Percentiles rank a stretch among this genome's conserved stretches.
These are phyloP conservation scores for Pythium rhizo-oryzae DNA, from an alignment of 352 stramenopile genomes.

Conservation along the genomic window DNA sequence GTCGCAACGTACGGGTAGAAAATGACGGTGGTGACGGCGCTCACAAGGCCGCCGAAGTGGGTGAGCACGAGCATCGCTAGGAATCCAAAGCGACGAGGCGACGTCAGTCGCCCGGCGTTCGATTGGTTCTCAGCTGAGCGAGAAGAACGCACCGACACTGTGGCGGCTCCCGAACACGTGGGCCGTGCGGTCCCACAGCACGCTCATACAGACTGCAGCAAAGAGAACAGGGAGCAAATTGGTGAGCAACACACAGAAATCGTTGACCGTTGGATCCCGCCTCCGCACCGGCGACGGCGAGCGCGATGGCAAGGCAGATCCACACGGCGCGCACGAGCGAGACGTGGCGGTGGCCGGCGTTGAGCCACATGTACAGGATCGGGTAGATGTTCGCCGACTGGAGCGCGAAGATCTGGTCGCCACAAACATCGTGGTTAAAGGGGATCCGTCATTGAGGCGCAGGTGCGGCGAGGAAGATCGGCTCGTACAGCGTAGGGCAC, in stretches of 20 bases:
- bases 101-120: too few species aligned
- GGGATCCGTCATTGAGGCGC: too few species aligned
- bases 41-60: constrained; percentile 66
- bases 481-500: constrained; percentile 56
- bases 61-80: constrained; percentile 65
- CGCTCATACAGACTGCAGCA: constrained; percentile 39
- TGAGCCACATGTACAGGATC: constrained; percentile 70
- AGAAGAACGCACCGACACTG: constrained; percentile 47
- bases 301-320: constrained; percentile 50
- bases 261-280: neutral
- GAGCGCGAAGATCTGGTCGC: constrained; percentile 53
- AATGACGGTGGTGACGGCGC: constrained; percentile 63
- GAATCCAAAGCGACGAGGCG: too few species aligned
- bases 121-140: neutral
- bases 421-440: too few species aligned
- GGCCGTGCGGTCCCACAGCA: constrained; percentile 54
- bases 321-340: constrained; percentile 51
- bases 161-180: constrained; percentile 42
- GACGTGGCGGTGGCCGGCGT: constrained; percentile 41
- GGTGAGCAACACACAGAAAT: neutral
- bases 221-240: neutral
- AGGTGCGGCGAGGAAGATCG: too few species aligned
- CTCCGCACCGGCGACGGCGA: constrained; percentile 32
- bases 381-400: constrained; percentile 75
- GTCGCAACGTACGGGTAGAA: constrained; percentile 73